A percentile compares a stretch with the other conserved stretches of the same genome.
These are phyloP conservation scores for Malus asiatica DNA, from an alignment of 306 rosid species.

Conservation along the genomic window DNA sequence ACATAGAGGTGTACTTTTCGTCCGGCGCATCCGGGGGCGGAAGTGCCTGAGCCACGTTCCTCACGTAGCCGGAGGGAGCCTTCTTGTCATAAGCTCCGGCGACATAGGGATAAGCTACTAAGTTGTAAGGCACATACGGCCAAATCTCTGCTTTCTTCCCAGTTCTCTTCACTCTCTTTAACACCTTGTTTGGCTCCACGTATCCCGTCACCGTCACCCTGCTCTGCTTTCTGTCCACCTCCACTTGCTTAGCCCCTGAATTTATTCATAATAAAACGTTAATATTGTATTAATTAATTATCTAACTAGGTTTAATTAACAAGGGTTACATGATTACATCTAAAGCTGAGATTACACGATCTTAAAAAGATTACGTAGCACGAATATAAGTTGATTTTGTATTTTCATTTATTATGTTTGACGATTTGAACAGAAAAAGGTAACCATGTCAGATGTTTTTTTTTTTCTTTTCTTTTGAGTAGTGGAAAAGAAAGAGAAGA, in stretches of 20 bases:
- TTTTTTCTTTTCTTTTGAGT: neutral
- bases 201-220: constrained; percentile 62
- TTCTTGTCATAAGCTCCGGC: constrained; percentile 81
- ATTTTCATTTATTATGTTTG: neutral
- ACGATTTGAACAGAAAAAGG: neutral
- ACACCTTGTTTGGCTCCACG: constrained; percentile 78
- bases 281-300: neutral
- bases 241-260: constrained; percentile 67
- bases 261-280: neutral
- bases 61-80: constrained; percentile 85
- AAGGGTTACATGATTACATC: neutral
- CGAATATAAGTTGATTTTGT: too few species aligned
- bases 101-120: constrained; percentile 81
- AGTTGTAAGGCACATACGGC: constrained; percentile 83
- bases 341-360: neutral
- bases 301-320: neutral
- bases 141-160: constrained; percentile 88
- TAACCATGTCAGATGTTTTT: neutral
- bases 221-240: constrained; percentile 70
- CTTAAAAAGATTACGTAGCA: neutral
- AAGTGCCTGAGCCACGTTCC: constrained; percentile 45
- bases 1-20: constrained; percentile 50
- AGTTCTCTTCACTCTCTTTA: constrained; percentile 66
- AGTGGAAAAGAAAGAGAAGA: neutral
- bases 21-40: constrained; percentile 48